Base-by-base conservation (phyloP, 2,329 filamentous ascomycete genomes). In the Canariomyces notabilis region DNA sequence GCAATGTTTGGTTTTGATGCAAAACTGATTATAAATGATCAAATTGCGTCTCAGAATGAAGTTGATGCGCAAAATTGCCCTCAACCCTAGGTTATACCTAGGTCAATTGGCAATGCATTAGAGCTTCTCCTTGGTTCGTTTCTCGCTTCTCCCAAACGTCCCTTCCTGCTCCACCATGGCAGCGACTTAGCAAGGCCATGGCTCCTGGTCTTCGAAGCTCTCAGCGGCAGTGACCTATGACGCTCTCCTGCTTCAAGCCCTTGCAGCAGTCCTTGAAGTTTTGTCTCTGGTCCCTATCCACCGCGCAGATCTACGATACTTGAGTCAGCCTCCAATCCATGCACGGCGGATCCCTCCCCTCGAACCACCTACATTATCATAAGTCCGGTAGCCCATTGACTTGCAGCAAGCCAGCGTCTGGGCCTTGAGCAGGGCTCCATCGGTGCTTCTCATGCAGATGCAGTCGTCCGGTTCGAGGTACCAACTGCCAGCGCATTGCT, bases 251-350 rank as follows among this genome's bases (percentile, higher is more conserved):
- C 2, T 56, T 44, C 31, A 58, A 21, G 16, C n/a, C 47, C 44
- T 58, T 58, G 56, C 55, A 58, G 34, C 53, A 54, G 46, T 56
- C 55, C 29, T 58, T 58, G 48, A 57, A 57, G 6, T 33, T 32
- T 29, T 58, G 56, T 1, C 55, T 47, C 6, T 42, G 49, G n/a
- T 48, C 20, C 15, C 34, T 43, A 32, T 58, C 56, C 6, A 58
- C 55, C 7, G 50, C 55, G 22, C 55, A 58, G 32, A 58, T 56
- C 56, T 57, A 44, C 7, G 4, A 15, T 26, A 3, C n/a, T 3
- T 26, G 1, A 5, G 32, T 46, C 39, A 49, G 37, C 31, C 20
- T 5, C 5, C 21, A 3, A 41, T 15, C n/a, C n/a, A n/a, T n/a
- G n/a, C n/a, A n/a, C n/a, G n/a, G n/a, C n/a, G n/a, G 8, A 9